These are phyloP conservation scores for Thielaviopsis cerberus DNA, from an alignment of 2,329 filamentous ascomycete species.

Conservation along the genomic window DNA sequence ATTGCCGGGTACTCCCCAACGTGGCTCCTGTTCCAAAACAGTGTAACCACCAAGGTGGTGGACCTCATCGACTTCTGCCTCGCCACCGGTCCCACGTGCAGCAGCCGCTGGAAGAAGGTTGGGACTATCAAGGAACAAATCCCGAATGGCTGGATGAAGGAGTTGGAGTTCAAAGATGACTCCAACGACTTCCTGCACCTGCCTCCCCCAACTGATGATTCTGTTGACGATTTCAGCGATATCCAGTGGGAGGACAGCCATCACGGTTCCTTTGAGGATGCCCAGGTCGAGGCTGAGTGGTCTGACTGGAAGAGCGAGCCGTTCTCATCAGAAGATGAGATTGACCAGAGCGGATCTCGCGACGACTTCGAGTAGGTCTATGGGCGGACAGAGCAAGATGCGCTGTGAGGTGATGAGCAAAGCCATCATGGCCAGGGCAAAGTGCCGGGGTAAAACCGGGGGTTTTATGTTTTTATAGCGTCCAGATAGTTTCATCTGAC, in stretches of 20 bases:
- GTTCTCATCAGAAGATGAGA: neutral
- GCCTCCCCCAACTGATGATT: neutral
- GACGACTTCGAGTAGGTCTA: neutral
- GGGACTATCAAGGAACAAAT: neutral
- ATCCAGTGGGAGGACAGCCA: neutral
- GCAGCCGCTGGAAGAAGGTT: neutral
- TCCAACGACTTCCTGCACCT: neutral
- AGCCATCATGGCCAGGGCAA: too few relatives aligned
- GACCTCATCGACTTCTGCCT: conserved; percentile 1
- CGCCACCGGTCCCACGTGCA: conserved; percentile 1
- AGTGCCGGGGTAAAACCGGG: too few relatives aligned
- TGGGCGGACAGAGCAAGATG: neutral
- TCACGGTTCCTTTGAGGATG: neutral
- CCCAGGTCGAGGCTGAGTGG: neutral
- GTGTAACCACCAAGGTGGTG: neutral
- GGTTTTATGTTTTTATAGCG: too few relatives aligned
- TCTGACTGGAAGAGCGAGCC: neutral
- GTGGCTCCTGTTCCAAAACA: neutral
- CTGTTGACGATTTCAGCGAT: conserved; percentile 2
- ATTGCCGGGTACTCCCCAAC: neutral
- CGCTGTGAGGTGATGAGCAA: neutral
- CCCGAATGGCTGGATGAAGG: neutral
- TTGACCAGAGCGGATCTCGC: neutral
- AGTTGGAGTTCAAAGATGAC: neutral
- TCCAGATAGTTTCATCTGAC: too few relatives aligned